These are phyloP conservation scores for Macrophomina tecta DNA, from an alignment of 2,329 filamentous ascomycete species.

Conservation along the genomic window DNA sequence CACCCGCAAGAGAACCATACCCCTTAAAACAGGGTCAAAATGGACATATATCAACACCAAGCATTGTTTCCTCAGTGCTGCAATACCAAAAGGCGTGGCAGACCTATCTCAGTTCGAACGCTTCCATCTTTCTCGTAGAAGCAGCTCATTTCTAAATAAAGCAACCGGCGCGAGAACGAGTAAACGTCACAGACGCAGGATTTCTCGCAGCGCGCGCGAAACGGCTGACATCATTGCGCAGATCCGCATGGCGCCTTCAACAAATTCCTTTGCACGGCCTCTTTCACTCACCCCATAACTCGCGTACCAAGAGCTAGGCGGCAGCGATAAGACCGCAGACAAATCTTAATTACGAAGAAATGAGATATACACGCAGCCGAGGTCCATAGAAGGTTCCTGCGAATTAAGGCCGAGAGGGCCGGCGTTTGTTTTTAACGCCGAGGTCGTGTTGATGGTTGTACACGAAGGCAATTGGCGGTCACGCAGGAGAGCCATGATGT, in stretches of 20 bases:
- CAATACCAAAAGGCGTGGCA: too few relatives aligned
- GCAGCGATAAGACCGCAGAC: too few relatives aligned
- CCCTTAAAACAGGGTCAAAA: too few relatives aligned
- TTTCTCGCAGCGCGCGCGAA: background rate
- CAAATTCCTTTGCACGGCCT: background rate
- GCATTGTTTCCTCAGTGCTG: too few relatives aligned
- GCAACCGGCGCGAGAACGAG: background rate
- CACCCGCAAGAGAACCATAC: too few relatives aligned
- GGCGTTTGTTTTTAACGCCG: too few relatives aligned
- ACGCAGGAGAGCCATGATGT: too few relatives aligned
- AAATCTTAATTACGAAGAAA: background rate
- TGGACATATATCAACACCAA: too few relatives aligned
- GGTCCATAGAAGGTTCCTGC: background rate
- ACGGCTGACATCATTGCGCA: constrained; percentile 4
- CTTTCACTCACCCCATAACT: background rate
- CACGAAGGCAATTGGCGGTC: too few relatives aligned
- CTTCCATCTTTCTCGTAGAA: too few relatives aligned
- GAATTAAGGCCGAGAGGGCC: background rate
- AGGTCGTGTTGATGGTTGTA: too few relatives aligned
- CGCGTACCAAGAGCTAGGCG: background rate
- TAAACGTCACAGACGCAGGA: background rate
- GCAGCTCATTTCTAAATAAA: background rate
- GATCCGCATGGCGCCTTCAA: background rate
- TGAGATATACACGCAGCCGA: background rate
- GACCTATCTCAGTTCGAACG: background rate